Conservation (phyloP, 176 grass and related monocot genomes). For the Eremochloa ophiuroides region DNA sequence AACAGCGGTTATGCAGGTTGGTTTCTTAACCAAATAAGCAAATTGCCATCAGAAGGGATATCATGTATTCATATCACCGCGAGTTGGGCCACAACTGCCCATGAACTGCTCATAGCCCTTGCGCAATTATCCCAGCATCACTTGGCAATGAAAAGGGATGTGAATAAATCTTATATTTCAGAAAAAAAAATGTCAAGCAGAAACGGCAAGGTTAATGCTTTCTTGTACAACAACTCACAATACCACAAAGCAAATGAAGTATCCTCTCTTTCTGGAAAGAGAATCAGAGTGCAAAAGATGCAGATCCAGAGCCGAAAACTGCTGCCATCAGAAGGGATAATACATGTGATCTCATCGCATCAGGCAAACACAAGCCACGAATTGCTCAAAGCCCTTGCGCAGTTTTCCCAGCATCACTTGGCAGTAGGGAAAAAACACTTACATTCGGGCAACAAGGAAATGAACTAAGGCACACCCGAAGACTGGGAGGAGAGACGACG, state of each 20-base stretch:
- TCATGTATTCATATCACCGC: slow-evolving; percentile 35
- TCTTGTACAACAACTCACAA: not conserved
- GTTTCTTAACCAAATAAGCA: not conserved
- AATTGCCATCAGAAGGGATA: slow-evolving; percentile 45
- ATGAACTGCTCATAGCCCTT: slow-evolving; percentile 51
- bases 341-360: slow-evolving; percentile 52
- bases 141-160: slow-evolving; percentile 5
- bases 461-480: not conserved
- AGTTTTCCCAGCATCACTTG: slow-evolving; percentile 63
- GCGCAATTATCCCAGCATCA: slow-evolving; percentile 58
- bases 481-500: not conserved
- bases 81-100: slow-evolving; percentile 10
- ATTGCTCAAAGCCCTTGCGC: slow-evolving; percentile 71
- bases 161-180: not conserved
- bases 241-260: not conserved
- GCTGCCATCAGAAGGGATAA: slow-evolving; percentile 45
- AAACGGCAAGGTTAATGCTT: not conserved
- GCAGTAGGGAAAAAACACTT: not conserved
- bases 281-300: not conserved
- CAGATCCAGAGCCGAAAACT: not conserved
- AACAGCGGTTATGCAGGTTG: not conserved
- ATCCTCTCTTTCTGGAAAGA: not conserved
- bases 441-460: not conserved
- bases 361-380: slow-evolving; percentile 32
- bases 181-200: not conserved